phyloP scores from a whole-genome alignment of 1,284 basidiomycete genomes.

The Sanguinoderma infundibulare region DNA sequence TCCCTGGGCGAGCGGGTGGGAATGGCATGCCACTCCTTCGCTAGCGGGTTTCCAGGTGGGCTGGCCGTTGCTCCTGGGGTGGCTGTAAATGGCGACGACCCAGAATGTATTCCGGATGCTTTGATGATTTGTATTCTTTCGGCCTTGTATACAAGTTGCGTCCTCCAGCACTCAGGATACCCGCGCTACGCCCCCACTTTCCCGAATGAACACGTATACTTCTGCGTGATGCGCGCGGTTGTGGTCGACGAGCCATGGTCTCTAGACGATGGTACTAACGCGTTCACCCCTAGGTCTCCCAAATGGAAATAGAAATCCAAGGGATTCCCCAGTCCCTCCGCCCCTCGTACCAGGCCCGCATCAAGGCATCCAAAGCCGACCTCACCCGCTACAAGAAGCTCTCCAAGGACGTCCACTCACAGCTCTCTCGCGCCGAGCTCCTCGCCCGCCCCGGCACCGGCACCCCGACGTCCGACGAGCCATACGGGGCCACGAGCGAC shows the following conservation, averaged over 20 bases:
- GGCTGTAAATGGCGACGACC: too few species aligned
- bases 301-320: slow-evolving; percentile 99
- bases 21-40: neutral
- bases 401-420: slow-evolving; percentile 65
- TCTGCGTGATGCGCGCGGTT: too few species aligned
- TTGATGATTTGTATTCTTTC: too few species aligned
- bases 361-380: slow-evolving; percentile 74
- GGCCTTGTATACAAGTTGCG: too few species aligned
- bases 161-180: too few species aligned
- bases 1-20: neutral
- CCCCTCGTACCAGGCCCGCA: slow-evolving; percentile 73
- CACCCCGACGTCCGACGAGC: slow-evolving; percentile 75
- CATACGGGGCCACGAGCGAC: slow-evolving; percentile 70
- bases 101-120: too few species aligned
- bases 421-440: slow-evolving; percentile 63
- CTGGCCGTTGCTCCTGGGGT: neutral
- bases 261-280: neutral
- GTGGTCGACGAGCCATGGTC: too few species aligned
- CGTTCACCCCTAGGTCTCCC: slow-evolving; percentile 71
- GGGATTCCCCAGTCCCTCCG: slow-evolving; percentile 89
- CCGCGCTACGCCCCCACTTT: too few species aligned
- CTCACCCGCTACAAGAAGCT: slow-evolving; percentile 81
- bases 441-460: slow-evolving; percentile 49
- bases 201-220: neutral
- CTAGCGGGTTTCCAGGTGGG: neutral